Base-by-base conservation (phyloP, 495 filamentous ascomycete genomes). In the Penicillium simplicissimum region DNA sequence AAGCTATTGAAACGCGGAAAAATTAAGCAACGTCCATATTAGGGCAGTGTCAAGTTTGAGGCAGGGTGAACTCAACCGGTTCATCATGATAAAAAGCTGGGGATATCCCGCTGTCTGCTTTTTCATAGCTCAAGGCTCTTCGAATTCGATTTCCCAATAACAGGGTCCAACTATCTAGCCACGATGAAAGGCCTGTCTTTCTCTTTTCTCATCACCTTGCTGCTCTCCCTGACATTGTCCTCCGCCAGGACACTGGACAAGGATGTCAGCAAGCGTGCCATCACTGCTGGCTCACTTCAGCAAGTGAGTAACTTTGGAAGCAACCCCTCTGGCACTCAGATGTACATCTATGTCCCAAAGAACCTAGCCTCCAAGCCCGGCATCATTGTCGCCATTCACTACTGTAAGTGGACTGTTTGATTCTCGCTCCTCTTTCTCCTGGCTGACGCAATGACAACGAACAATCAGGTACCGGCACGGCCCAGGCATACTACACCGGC, bases 401-500 rank as follows among this genome's bases (percentile, higher is more conserved):
- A 52, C 14, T 52, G 48, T 34, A 14, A 52, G 48, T 31, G 21
- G 11, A 19, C 8, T 7, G 11, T 31, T 28, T 52, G n/a, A 23
- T 33, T 52, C 25, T 17, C 31, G 28, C 8, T 9, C 7, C 31
- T 10, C 13, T 34, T 52, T 52, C 8, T 17, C 11, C 6, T 34
- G 14, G n/a, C 25, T 8, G 7, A 33, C 28, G 48, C 14, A 28
- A n/a, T 52, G 33, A n/a, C 48, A 34, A n/a, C 3, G 17, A 13
- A 52, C n/a, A 5, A 33, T 34, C 48, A 52, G 48, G 48, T 28
- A 52, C 48, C 15, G 48, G 48, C 1, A 52, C 48, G n/a, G 48
- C 48, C 28, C 25, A 52, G n/a, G 48, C 48, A 31, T 52, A 52
- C 48, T 52, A 52, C 48, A 52, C 48, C 11, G 48, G 48, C 9